Conservation (phyloP, 768 basidiomycete species). For the Dioszegia crocea region DNA sequence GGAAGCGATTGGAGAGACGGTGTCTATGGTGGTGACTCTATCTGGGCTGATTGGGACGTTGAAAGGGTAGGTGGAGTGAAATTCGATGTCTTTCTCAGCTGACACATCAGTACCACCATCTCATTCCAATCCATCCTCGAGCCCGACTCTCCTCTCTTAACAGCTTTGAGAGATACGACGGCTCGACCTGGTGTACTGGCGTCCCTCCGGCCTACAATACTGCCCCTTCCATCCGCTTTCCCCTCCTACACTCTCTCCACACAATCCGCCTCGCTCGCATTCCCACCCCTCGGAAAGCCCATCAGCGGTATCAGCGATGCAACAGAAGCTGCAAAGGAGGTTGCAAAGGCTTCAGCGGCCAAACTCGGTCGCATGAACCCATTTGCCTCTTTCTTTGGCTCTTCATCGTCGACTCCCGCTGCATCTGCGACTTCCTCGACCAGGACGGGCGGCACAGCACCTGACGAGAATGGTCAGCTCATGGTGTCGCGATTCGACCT, state of each 20-base stretch:
- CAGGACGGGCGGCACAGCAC: slow-evolving; percentile 9
- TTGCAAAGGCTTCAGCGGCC: slow-evolving; percentile 14
- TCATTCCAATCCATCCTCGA: slow-evolving; percentile 55
- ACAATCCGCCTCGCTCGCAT: slow-evolving; percentile 48
- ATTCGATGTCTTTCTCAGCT: slow-evolving; percentile 4
- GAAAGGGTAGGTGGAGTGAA: slow-evolving; percentile 55
- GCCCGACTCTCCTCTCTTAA: slow-evolving; percentile 36
- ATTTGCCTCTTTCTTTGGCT: slow-evolving; percentile 75
- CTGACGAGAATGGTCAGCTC: background rate
- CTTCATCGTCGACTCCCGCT: slow-evolving; percentile 47
- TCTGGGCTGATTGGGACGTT: slow-evolving; percentile 76
- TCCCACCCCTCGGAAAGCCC: slow-evolving; percentile 49
- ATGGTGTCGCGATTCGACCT: slow-evolving; percentile 1
- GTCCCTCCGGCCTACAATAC: slow-evolving; percentile 26
- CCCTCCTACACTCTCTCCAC: slow-evolving; percentile 53
- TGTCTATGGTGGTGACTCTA: slow-evolving; percentile 60
- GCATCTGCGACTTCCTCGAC: slow-evolving; percentile 48
- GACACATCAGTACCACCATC: slow-evolving; percentile 47
- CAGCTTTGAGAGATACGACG: slow-evolving; percentile 29
- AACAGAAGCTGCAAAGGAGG: slow-evolving; percentile 50
- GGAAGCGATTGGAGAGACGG: background rate
- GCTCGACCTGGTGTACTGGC: slow-evolving; percentile 26
- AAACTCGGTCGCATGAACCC: slow-evolving; percentile 60
- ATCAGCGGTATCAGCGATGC: slow-evolving; percentile 52
- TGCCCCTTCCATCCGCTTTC: slow-evolving; percentile 7